These are phyloP conservation scores for Nelumbo lutea DNA, from an alignment of 164 flowering plant species.

Conservation along the genomic window DNA sequence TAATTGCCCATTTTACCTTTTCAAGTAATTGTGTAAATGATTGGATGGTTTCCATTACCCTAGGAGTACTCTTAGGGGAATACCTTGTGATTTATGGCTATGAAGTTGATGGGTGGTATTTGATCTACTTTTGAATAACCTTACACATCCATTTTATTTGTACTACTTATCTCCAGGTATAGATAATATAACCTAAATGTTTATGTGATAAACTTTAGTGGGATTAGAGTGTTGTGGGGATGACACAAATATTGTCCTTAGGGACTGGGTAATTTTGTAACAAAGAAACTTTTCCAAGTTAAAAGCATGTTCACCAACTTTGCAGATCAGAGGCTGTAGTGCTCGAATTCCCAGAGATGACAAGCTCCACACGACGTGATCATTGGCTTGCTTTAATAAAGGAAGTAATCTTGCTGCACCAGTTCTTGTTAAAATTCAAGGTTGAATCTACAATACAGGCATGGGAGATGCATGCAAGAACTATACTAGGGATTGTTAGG, in stretches of 20 bases:
- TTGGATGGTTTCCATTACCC: too few species aligned
- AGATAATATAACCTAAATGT: too few species aligned
- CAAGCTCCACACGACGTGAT: conserved; percentile 91
- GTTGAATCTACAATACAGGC: conserved; percentile 37
- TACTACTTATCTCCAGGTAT: neutral
- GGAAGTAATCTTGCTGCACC: conserved; percentile 70
- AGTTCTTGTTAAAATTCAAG: conserved; percentile 46
- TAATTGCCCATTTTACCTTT: neutral
- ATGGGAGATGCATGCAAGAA: conserved; percentile 87
- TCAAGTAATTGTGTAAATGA: neutral
- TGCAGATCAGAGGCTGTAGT: conserved; percentile 63
- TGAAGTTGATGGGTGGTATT: too few species aligned
- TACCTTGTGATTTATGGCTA: too few species aligned
- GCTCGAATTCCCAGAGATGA: conserved; percentile 90
- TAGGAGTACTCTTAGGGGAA: too few species aligned
- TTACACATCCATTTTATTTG: neutral
- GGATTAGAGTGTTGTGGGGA: neutral
- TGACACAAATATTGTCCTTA: too few species aligned
- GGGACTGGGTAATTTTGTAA: neutral
- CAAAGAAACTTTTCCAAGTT: neutral
- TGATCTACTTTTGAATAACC: too few species aligned
- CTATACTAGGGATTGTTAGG: conserved; percentile 64
- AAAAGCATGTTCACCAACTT: conserved; percentile 1
- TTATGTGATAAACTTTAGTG: too few species aligned
- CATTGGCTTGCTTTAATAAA: conserved; percentile 74